These are phyloP conservation scores for Syzygium jambos DNA, from an alignment of 345 rosid species.

Conservation along the genomic window DNA sequence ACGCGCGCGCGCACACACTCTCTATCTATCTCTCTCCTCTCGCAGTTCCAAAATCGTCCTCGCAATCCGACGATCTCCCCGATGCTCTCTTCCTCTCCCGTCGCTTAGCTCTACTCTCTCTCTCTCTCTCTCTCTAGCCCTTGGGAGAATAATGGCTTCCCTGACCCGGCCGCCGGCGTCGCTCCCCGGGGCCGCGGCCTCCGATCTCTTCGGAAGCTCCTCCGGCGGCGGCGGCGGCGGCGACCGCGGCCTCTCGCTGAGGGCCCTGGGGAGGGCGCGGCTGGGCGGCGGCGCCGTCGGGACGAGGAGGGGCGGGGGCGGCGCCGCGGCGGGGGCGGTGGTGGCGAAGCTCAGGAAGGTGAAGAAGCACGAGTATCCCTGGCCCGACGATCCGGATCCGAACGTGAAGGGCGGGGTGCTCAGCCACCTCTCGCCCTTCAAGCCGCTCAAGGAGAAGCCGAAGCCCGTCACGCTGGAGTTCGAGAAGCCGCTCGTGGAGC, in stretches of 20 bases:
- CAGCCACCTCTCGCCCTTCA: constrained; percentile 68
- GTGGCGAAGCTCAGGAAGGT: constrained; percentile 60
- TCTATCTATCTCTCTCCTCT: background rate
- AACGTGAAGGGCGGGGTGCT: constrained; percentile 87
- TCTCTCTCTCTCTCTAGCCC: background rate
- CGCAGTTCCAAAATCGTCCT: background rate
- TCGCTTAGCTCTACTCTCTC: background rate
- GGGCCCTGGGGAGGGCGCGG: constrained; percentile 37
- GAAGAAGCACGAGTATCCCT: constrained; percentile 85
- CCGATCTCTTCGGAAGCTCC: background rate
- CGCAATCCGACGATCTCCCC: background rate
- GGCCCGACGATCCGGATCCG: constrained; percentile 89
- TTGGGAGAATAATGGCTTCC: background rate
- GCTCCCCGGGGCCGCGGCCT: background rate
- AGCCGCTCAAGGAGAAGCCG: constrained; percentile 63
- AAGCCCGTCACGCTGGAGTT: constrained; percentile 85
- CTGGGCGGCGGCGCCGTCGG: constrained; percentile 7
- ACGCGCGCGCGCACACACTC: too few relatives aligned
- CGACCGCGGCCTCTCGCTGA: constrained; percentile 6
- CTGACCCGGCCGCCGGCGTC: background rate
- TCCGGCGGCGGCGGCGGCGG: background rate
- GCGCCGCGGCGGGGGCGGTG: constrained; percentile 32
- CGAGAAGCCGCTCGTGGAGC: constrained; percentile 77
- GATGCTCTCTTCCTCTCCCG: background rate
- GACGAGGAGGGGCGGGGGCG: constrained; percentile 22